A percentile compares a stretch with the other conserved stretches of the same genome.
Conservation (phyloP, 768 basidiomycete genomes). For the Strobilomyces dryophilus region DNA sequence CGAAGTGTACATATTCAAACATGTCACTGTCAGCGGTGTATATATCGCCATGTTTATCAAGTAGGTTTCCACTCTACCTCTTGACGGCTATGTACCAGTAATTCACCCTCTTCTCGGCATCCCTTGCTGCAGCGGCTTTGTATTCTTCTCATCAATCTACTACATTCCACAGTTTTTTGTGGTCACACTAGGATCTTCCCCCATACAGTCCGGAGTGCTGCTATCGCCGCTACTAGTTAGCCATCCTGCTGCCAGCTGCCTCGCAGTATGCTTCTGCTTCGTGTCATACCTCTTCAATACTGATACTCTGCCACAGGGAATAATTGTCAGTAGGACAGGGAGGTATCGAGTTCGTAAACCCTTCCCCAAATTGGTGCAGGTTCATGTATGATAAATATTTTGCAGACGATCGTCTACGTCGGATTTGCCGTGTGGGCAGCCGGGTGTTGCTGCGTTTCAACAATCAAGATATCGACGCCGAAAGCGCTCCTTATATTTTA, state of each 20-base stretch:
- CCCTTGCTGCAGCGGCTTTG: background rate
- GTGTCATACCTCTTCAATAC: background rate
- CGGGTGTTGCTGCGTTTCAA: background rate
- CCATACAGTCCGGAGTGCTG: background rate
- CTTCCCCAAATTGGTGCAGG: no score
- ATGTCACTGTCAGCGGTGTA: background rate
- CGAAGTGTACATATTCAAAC: background rate
- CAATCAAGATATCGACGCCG: background rate
- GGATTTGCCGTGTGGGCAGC: background rate
- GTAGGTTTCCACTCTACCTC: background rate
- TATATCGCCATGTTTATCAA: background rate
- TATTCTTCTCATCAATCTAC: background rate
- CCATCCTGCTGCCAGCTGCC: background rate
- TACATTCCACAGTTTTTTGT: constrained; percentile 1
- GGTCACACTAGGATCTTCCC: background rate
- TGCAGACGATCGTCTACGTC: background rate
- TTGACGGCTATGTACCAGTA: background rate
- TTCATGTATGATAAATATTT: background rate
- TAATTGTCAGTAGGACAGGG: background rate
- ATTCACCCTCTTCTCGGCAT: background rate
- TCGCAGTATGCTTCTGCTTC: background rate
- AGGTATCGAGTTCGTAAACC: background rate
- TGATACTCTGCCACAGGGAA: background rate
- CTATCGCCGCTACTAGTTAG: background rate
- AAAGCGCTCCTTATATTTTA: background rate